Conservation (phyloP, 139 green algal species). For the Trebouxia sp. region DNA sequence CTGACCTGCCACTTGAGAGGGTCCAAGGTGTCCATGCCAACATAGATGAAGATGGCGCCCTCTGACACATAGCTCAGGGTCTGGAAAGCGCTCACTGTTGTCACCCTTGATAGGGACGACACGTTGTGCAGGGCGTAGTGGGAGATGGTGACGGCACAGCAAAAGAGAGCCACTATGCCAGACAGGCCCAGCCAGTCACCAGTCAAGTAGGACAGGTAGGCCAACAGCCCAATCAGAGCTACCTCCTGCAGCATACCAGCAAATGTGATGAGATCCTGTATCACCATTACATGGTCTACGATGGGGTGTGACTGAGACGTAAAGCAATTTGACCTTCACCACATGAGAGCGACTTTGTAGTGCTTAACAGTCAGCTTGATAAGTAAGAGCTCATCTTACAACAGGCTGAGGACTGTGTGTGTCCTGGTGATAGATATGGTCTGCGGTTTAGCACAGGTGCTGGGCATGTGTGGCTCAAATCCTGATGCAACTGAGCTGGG, state of each 20-base stretch:
- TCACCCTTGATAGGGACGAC: slow-evolving; percentile 32
- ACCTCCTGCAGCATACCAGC: slow-evolving; percentile 54
- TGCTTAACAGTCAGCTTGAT: too few species aligned
- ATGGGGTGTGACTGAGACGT: too few species aligned
- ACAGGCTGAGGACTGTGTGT: too few species aligned
- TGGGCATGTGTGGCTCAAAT: too few species aligned
- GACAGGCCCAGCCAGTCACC: slow-evolving; percentile 67
- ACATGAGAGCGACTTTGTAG: too few species aligned
- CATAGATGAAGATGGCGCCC: slow-evolving; percentile 83
- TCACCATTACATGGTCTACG: too few species aligned
- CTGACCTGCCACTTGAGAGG: slow-evolving; percentile 73
- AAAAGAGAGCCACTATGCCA: slow-evolving; percentile 85
- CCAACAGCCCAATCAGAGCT: slow-evolving; percentile 59
- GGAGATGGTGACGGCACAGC: slow-evolving; percentile 70
- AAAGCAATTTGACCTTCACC: too few species aligned
- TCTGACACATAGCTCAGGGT: slow-evolving; percentile 72
- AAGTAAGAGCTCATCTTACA: too few species aligned
- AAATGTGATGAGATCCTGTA: too few species aligned
- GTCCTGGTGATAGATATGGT: too few species aligned
- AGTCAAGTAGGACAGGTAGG: slow-evolving; percentile 73
- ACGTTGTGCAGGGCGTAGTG: slow-evolving; percentile 81
- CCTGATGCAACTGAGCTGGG: too few species aligned
- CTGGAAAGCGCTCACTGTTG: slow-evolving; percentile 48
- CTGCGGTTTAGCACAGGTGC: too few species aligned
- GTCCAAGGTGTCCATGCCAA: slow-evolving; percentile 81